Conservation (phyloP, 305 asterid genomes). For the Solanum chacoense region DNA sequence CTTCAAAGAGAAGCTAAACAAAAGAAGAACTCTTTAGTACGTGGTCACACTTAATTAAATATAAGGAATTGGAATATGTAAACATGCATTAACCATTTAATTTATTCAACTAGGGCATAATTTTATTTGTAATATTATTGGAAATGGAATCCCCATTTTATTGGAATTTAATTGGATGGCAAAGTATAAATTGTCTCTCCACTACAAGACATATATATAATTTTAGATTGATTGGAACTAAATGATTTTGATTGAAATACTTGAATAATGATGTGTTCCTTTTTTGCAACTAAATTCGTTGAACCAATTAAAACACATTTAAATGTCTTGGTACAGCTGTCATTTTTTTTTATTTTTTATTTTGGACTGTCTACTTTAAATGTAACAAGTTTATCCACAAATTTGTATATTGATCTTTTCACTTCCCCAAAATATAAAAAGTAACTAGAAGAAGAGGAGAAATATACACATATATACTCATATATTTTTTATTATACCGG, state of each 20-base stretch:
- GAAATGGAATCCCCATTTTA: neutral
- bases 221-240: neutral
- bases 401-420: neutral
- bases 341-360: neutral
- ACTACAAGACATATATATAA: neutral
- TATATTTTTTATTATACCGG: neutral
- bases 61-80: neutral
- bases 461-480: neutral
- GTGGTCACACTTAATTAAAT: neutral
- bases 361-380: neutral
- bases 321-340: neutral
- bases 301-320: neutral
- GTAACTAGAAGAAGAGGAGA: neutral
- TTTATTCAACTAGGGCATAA: neutral
- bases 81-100: neutral
- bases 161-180: neutral
- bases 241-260: neutral
- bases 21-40: neutral
- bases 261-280: neutral
- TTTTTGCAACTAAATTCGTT: neutral
- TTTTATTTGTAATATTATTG: neutral
- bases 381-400: neutral
- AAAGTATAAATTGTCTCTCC: neutral
- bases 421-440: neutral
- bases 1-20: neutral